Evolutionary conservation across 768 basidiomycete species (phyloP).

Genomic region (Daedaleopsis nitida): DNA sequence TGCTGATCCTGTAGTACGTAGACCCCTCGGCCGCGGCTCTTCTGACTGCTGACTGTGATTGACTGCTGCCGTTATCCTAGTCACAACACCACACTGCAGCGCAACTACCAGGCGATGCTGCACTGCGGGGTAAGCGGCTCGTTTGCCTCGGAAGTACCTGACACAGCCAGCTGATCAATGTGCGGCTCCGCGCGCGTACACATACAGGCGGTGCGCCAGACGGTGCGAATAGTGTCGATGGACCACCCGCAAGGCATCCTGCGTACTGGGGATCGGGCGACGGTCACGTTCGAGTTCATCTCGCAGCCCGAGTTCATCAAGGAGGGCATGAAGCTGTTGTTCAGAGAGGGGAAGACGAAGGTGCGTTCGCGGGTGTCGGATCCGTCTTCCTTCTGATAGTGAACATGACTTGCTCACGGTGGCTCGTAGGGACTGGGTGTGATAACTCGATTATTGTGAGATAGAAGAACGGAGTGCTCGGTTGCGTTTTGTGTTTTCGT

Average conservation of each 20-base stretch:
- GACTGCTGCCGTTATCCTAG: slow-evolving; percentile 37
- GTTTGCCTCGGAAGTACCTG: background rate
- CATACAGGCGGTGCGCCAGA: slow-evolving; percentile 81
- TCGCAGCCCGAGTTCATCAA: slow-evolving; percentile 91
- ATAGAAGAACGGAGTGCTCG: slow-evolving; percentile 14
- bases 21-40: background rate
- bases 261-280: slow-evolving; percentile 93
- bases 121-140: slow-evolving; percentile 75
- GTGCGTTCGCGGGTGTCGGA: slow-evolving; percentile 39
- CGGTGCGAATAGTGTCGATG: slow-evolving; percentile 87
- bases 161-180: slow-evolving; percentile 8
- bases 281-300: slow-evolving; percentile 94
- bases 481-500: background rate
- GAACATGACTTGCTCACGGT: slow-evolving; percentile 3
- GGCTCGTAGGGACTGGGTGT: slow-evolving; percentile 68
- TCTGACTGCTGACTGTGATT: background rate
- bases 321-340: slow-evolving; percentile 89
- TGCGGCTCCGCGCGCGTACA: too few relatives aligned
- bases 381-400: slow-evolving; percentile 1
- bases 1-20: slow-evolving; percentile 87
- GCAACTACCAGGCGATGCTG: slow-evolving; percentile 94
- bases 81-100: slow-evolving; percentile 91
- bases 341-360: slow-evolving; percentile 96
- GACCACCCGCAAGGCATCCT: slow-evolving; percentile 88
- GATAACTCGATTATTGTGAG: slow-evolving; percentile 62